These are phyloP conservation scores for Xylaria telfairii DNA, from an alignment of 495 filamentous ascomycete genomes.

Conservation along the genomic window DNA sequence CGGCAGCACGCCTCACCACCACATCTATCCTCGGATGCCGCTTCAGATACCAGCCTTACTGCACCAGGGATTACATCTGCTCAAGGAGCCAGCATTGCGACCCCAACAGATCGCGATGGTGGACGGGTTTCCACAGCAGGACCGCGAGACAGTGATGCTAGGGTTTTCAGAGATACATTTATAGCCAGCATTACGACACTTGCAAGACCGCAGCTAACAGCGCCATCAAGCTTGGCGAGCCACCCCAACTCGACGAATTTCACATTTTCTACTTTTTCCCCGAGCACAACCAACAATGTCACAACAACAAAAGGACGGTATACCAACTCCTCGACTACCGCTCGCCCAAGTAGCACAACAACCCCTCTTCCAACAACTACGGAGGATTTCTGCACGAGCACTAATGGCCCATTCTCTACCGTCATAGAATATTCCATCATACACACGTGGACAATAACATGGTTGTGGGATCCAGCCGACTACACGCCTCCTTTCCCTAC, in stretches of 20 bases:
- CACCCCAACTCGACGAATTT: neutral
- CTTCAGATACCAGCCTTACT: neutral
- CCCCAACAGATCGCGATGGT: neutral
- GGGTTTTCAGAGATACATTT: neutral
- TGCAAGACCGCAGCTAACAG: constrained; percentile 8
- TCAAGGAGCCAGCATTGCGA: neutral
- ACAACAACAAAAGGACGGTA: constrained; percentile 19
- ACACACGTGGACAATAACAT: constrained; percentile 53
- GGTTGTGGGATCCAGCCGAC: constrained; percentile 48
- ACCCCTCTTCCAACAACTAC: constrained; percentile 24
- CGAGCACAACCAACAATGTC: constrained; percentile 1
- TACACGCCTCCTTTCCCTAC: constrained; percentile 52
- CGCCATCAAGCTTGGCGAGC: neutral
- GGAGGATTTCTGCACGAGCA: constrained; percentile 33
- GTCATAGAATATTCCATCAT: constrained; percentile 46
- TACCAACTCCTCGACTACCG: neutral
- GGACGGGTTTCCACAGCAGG: neutral
- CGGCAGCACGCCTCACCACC: neutral
- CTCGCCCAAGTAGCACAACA: neutral
- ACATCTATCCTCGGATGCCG: neutral
- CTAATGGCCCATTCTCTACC: constrained; percentile 25
- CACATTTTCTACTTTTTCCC: constrained; percentile 1
- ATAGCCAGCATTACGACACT: constrained; percentile 17
- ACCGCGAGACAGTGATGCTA: neutral
- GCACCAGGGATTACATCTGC: neutral